These are phyloP conservation scores for Coemansia sp. DNA, from an alignment of 192 early-diverging fungal species.

Conservation along the genomic window DNA sequence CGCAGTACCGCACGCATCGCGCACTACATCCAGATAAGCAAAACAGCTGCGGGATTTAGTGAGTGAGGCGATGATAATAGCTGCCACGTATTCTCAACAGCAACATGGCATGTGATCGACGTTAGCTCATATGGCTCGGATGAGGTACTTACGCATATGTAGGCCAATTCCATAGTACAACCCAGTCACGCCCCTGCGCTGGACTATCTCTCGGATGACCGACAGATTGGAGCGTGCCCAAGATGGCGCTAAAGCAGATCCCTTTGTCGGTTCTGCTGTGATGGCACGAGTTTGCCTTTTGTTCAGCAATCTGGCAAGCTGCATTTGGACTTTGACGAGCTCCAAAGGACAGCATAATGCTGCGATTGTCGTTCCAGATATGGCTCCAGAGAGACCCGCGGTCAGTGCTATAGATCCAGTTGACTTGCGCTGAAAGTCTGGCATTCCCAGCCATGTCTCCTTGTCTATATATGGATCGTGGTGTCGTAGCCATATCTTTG, in stretches of 20 bases:
- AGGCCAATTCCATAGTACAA: slow-evolving; percentile 49
- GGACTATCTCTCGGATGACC: slow-evolving; percentile 45
- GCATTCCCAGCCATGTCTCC: slow-evolving; percentile 13
- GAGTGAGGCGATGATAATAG: background rate
- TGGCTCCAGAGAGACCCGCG: slow-evolving; percentile 59
- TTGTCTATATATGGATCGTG: slow-evolving; percentile 18
- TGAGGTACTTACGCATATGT: slow-evolving; percentile 44
- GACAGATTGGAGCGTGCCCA: slow-evolving; percentile 49
- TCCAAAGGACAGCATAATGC: slow-evolving; percentile 75
- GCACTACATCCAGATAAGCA: slow-evolving; percentile 21
- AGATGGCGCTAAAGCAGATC: slow-evolving; percentile 4
- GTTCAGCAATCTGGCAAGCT: slow-evolving; percentile 65
- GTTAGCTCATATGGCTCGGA: background rate
- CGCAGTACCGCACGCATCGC: slow-evolving; percentile 70
- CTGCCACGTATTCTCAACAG: background rate
- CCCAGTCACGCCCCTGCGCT: slow-evolving; percentile 31
- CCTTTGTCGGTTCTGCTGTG: background rate
- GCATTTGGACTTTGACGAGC: slow-evolving; percentile 76
- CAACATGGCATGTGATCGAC: background rate
- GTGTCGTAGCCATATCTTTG: slow-evolving; percentile 60
- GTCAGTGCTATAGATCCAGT: slow-evolving; percentile 53
- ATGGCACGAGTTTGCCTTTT: slow-evolving; percentile 10
- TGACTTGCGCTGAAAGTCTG: slow-evolving; percentile 49
- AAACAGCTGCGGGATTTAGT: background rate
- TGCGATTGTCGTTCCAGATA: slow-evolving; percentile 69